Evolutionary conservation across 352 stramenopile genomes (phyloP), one percentile per base, ranked within the genome.

Genomic region (Phytopythium boreale): DNA sequence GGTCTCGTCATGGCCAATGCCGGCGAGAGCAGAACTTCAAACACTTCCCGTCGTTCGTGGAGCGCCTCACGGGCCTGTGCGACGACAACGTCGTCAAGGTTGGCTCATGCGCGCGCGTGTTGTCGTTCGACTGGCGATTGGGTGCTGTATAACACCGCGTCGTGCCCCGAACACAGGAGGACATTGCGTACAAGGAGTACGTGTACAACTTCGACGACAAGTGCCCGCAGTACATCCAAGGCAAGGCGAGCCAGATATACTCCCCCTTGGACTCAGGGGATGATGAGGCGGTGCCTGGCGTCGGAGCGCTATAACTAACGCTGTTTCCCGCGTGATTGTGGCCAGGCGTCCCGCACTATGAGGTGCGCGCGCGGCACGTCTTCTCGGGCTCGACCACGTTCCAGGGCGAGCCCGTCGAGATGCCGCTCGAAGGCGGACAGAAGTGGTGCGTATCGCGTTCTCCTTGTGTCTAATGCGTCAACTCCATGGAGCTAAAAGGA

Each of bases 201-300:
- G 84, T 95, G 29, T 95, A 92, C 80, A 93, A 93, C 69, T 93
- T 95, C 61, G 86, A 95, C 61, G 86, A 91, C 68, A 90, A 93
- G 68, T 93, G 84, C 59, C 86, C 86, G 60, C 84, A 93, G 73
- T 93, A 93, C 63, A 93, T 93, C 53, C 80, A 91, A 74, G 83
- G 76, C 79, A 37, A 53, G 55, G 12, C n/a, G 19, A 6, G 31
- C 1, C 26, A 22, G 1, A 37, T n/a, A n/a, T n/a, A n/a, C n/a
- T n/a, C n/a, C n/a, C n/a, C n/a, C n/a, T n/a, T n/a, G n/a, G 14
- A 26, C 34, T 4, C 31, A 24, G 20, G 34, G 20, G 2, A 2
- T 29, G 36, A 22, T 34, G 9, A 53, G 10, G 10, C 22, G 22
- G 10, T 53, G 10, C 12, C 15, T 11, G 10, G 20, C 46, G 24